Evolutionary conservation across 2,329 filamentous ascomycete genomes (phyloP).

Genomic region (Ophiostoma australiae): DNA sequence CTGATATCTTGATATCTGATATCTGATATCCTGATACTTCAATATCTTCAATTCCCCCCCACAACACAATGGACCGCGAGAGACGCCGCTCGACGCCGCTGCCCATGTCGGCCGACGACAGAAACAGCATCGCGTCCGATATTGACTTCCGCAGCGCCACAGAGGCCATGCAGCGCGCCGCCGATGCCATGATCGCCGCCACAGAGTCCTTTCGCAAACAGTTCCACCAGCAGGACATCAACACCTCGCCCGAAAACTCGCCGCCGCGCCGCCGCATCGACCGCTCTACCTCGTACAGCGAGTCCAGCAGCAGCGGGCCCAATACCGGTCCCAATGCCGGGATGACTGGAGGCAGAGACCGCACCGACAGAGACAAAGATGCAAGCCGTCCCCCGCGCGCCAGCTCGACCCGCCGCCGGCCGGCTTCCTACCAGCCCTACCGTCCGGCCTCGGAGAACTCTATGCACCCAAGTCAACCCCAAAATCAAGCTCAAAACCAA

Average conservation of each 20-base stretch:
- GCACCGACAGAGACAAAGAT: neutral
- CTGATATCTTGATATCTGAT: neutral
- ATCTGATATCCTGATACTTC: neutral
- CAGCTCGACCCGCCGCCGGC: conserved; percentile 18
- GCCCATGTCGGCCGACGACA: conserved; percentile 14
- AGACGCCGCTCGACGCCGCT: conserved; percentile 24
- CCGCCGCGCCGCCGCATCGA: neutral
- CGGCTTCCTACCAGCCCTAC: conserved; percentile 27
- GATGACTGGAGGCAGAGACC: neutral
- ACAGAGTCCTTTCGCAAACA: conserved; percentile 32
- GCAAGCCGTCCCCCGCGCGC: conserved; percentile 12
- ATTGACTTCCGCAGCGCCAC: conserved; percentile 30
- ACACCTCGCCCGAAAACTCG: neutral
- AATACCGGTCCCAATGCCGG: neutral
- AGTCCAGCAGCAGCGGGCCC: neutral
- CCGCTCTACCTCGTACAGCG: conserved; percentile 2
- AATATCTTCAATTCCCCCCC: neutral
- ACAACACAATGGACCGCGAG: conserved; percentile 19
- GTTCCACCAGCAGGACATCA: conserved; percentile 25
- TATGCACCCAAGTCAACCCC: neutral
- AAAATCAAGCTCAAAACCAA: neutral
- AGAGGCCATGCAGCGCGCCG: conserved; percentile 33
- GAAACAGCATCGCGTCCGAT: conserved; percentile 24
- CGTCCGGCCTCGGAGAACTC: conserved; percentile 17
- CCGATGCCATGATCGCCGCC: conserved; percentile 33